phyloP scores from a whole-genome alignment of 371 early-diverging fungal genomes.

The Mortierella sp. region DNA sequence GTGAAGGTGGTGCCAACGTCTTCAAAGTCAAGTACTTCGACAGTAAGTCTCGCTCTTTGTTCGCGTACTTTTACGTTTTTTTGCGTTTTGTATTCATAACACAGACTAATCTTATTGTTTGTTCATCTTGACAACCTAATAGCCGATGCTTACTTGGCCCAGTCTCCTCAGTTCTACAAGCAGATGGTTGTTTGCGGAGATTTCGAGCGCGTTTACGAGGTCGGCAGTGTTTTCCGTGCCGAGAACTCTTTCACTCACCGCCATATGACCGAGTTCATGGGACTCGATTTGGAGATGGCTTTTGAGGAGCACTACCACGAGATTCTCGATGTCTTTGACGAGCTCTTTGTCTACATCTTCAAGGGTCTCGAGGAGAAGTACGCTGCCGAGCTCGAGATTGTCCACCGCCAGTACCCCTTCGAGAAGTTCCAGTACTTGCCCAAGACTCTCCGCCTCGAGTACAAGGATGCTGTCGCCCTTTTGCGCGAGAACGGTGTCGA shows the following conservation, averaged over 20 bases:
- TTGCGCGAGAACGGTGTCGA: constrained; percentile 93
- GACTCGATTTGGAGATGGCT: constrained; percentile 99
- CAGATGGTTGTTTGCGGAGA: constrained; percentile 99
- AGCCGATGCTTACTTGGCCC: constrained; percentile 96
- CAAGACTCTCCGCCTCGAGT: constrained; percentile 92
- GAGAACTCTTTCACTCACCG: constrained; percentile 99
- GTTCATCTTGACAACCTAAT: not conserved
- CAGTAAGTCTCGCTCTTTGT: constrained; percentile 58
- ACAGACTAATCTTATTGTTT: not conserved
- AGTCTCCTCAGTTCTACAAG: constrained; percentile 99
- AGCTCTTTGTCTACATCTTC: constrained; percentile 95
- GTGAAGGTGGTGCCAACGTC: constrained; percentile 99
- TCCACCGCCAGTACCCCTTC: constrained; percentile 94
- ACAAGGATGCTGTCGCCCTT: constrained; percentile 93
- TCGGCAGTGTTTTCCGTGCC: constrained; percentile 99
- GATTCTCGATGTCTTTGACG: constrained; percentile 88
- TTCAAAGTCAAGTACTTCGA: constrained; percentile 99
- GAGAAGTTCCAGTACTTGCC: constrained; percentile 92
- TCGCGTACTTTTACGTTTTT: not conserved
- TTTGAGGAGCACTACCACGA: constrained; percentile 99
- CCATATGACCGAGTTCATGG: constrained; percentile 99
- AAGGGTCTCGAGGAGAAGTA: constrained; percentile 88
- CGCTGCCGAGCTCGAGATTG: constrained; percentile 87
- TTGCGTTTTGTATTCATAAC: not conserved
- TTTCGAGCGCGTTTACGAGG: constrained; percentile 99